phyloP scores from a whole-genome alignment of 2,329 filamentous ascomycete genomes.

The Stagonosporopsis chrysanthemi region DNA sequence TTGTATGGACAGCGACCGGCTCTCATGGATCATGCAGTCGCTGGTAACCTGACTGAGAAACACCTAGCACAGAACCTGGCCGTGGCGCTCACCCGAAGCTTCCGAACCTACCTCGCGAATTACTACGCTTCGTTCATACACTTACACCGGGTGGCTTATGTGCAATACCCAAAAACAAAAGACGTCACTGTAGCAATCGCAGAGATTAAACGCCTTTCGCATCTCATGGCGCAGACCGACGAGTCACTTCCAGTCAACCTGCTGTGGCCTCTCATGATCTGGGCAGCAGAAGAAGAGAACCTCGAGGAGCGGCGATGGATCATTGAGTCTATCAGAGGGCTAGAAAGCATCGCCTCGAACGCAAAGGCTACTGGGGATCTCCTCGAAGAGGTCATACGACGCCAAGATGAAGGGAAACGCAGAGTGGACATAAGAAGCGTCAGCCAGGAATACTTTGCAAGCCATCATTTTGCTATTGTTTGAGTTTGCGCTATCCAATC shows the following conservation, averaged over 20 bases:
- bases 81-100: conserved; percentile 60
- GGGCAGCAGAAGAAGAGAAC: conserved; percentile 63
- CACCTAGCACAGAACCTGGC: conserved; percentile 60
- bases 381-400: conserved; percentile 49
- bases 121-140: conserved; percentile 65
- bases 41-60: conserved; percentile 58
- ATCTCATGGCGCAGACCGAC: conserved; percentile 55
- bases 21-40: conserved; percentile 64
- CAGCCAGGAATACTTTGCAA: conserved; percentile 57
- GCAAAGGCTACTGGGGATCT: conserved; percentile 52
- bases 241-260: conserved; percentile 63
- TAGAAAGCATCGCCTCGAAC: conserved; percentile 51
- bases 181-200: conserved; percentile 58
- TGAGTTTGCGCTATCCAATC: conserved; percentile 30
- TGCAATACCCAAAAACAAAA: conserved; percentile 60
- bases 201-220: conserved; percentile 59
- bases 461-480: conserved; percentile 62
- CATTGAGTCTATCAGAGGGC: conserved; percentile 54
- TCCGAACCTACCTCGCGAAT: conserved; percentile 64
- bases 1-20: conserved; percentile 61
- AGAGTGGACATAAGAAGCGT: conserved; percentile 51
- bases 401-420: conserved; percentile 48
- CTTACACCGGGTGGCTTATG: conserved; percentile 65
- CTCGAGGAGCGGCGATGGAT: conserved; percentile 60
- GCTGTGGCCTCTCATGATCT: conserved; percentile 65